Base-by-base conservation (phyloP, 2,329 filamentous ascomycete species). In the Aspergillus quadrilineatus region DNA sequence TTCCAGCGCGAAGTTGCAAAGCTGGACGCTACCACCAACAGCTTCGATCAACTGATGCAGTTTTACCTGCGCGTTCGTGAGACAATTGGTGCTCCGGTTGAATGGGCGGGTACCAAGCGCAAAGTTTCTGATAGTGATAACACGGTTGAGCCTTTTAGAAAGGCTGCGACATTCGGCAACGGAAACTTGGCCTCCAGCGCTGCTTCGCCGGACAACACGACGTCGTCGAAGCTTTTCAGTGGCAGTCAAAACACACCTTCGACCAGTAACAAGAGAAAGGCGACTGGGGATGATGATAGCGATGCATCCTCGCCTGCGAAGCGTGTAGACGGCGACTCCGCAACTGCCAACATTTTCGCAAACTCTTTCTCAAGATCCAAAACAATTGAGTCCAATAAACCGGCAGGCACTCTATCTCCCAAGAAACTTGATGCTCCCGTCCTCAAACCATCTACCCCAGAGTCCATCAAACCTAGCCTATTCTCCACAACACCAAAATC, bases 41-140 rank as follows among this genome's bases (percentile, higher is more conserved):
- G 69, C 44, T 72, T 77, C 48, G 73, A 76, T 53, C 58, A 63
- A 14, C 36, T 74, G 34, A 63, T 78, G 29, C 60, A 70, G 4
- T 71, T 71, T 51, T 78, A 77, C 57, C 61, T 74, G 50, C 68
- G 68, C 44, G 65, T 72, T 50, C 73, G 75, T 44, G 69, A 72
- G 15, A 67, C 68, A 1, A 67, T 77, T 46, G 73, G 73, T 30
- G 64, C 64, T 14, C 73, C 74, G 4, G 54, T 75, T 48, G 70
- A 65, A 4, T 53, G 42, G 1, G 56, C 58, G 22, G 61, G 60
- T 39, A 39, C 55, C 15, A 70, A 73, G 58, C 68, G 70, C 43
- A 73, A 72, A 60, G 53, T 58, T 15, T 28, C 44, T 39, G 65
- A 64, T 28, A 58, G 61, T 22, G 60, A 59, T 41, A 54, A 59